Percentiles rank a stretch among this genome's conserved stretches.
phyloP scores from a whole-genome alignment of 108 stramenopile genomes.

The Stephanodiscus triporus region DNA sequence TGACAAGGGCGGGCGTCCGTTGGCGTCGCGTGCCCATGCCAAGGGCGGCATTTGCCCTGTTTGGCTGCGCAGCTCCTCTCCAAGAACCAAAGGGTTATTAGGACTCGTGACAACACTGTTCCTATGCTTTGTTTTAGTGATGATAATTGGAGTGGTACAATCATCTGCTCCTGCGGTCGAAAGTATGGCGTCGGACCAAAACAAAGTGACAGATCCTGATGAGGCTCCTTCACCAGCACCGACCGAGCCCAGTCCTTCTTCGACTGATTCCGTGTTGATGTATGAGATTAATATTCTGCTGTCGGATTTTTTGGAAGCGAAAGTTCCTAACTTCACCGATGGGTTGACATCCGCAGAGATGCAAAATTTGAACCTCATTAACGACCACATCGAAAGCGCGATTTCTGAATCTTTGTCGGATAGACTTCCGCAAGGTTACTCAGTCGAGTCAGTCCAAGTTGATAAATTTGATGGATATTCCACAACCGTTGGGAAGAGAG shows the following conservation, averaged over 20 bases:
- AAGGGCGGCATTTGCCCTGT: constrained; percentile 17
- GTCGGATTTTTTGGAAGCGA: constrained; percentile 24
- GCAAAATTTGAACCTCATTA: constrained; percentile 17
- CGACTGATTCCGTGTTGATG: constrained; percentile 13
- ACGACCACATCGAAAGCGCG: constrained; percentile 17
- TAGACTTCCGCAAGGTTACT: constrained; percentile 20
- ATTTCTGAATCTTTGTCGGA: constrained; percentile 14
- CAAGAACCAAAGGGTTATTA: constrained; percentile 18
- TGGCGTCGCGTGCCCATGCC: neutral
- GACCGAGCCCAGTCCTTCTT: neutral
- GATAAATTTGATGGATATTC: constrained; percentile 23
- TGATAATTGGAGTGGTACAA: constrained; percentile 18
- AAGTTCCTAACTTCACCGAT: constrained; percentile 17
- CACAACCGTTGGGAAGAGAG: neutral
- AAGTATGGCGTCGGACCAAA: constrained; percentile 11
- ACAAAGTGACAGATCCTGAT: neutral
- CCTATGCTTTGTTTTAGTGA: constrained; percentile 16
- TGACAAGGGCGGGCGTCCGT: neutral
- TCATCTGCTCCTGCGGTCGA: neutral
- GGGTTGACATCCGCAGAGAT: constrained; percentile 4
- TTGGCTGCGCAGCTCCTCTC: constrained; percentile 23
- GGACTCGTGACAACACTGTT: neutral
- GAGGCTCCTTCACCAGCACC: constrained; percentile 3
- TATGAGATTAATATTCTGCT: constrained; percentile 17
- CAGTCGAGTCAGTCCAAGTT: constrained; percentile 17